These are phyloP conservation scores for Cyclotella baltica DNA, from an alignment of 108 stramenopile genomes.

Conservation along the genomic window DNA sequence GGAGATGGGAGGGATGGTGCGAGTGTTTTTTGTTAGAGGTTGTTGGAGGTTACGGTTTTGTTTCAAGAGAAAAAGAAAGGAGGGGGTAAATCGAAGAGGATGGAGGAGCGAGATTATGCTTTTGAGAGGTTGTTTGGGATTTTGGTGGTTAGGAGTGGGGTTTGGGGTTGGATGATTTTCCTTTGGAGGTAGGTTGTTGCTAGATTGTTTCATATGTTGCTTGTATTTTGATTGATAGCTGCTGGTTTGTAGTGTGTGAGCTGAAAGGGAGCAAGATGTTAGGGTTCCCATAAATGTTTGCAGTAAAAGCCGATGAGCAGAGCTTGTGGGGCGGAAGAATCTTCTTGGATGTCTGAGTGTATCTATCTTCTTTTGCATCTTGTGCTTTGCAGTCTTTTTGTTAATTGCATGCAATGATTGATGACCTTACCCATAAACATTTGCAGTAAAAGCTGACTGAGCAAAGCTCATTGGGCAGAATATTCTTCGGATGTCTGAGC, in stretches of 20 bases:
- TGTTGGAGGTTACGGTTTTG: constrained; percentile 31
- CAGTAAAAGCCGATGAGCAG: constrained; percentile 58
- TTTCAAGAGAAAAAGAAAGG: constrained; percentile 44
- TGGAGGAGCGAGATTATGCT: constrained; percentile 82
- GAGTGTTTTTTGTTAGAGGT: constrained; percentile 59
- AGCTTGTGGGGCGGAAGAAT: constrained; percentile 48
- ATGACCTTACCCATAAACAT: constrained; percentile 55
- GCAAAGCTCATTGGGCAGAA: constrained; percentile 45
- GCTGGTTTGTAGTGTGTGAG: background rate
- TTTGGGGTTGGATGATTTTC: constrained; percentile 41
- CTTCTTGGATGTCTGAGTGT: constrained; percentile 59
- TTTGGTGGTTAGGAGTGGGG: constrained; percentile 75
- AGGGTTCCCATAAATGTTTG: constrained; percentile 53
- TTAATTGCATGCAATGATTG: constrained; percentile 36
- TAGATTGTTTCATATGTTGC: background rate
- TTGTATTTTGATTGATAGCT: background rate
- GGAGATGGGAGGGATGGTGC: constrained; percentile 19
- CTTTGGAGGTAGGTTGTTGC: constrained; percentile 35
- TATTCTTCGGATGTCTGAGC: constrained; percentile 54
- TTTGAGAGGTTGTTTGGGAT: constrained; percentile 89
- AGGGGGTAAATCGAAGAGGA: constrained; percentile 71
- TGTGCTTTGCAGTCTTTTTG: background rate
- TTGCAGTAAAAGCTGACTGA: constrained; percentile 57
- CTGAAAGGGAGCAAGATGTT: background rate
- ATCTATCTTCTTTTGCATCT: background rate